Base-by-base conservation (phyloP, 1,284 basidiomycete species). In the Leccinum fuscescens region DNA sequence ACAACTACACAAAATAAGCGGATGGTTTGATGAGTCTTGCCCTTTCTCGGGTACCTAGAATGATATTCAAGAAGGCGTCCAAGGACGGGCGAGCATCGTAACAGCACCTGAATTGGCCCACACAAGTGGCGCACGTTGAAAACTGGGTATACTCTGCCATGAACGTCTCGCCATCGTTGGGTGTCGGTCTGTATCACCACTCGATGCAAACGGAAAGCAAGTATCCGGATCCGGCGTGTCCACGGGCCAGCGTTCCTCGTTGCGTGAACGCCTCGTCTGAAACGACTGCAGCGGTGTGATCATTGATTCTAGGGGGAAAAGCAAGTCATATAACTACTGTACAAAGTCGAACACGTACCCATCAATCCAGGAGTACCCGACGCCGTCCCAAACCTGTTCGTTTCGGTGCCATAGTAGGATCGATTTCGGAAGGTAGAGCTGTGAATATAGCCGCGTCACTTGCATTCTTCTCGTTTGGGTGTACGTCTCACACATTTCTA, bases 341-440 rank as follows among this genome's bases (percentile, higher is more conserved):
- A 8, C 59, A 20, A 35, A 7, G n/a, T 37, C 24, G 17, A 44
- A 48, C 5, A 50, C 24, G 6, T 72, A 91, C 86, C 96, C 95
- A 72, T 99, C 97, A 72, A 99, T 99, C 97, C 97, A 99, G 51
- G 94, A 97, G 79, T 99, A 99, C 29, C 97, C 97, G 60, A 99
- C 97, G 62, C 97, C 97, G 73, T 99, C 97, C 11, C 94, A 97
- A 81, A 99, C 99, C 72, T 98, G 96, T 77, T 99, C 97, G 77
- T 99, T 99, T 76, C 99, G 97, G 64, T 97, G 86, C 97, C 97
- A 99, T 42, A 99, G 84, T n/a, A n/a, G n/a, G 69, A 99, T 98
- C 37, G 90, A 92, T 63, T 86, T 85, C 22, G 97, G 97, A 58
- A 99, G 86, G 79, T 98, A 99, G 4, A 94, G 89, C 88, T 96